Evolutionary conservation across 2,329 filamentous ascomycete genomes (phyloP), one percentile per base, ranked within the genome.

Genomic region (Sclerotinia subarctica): DNA sequence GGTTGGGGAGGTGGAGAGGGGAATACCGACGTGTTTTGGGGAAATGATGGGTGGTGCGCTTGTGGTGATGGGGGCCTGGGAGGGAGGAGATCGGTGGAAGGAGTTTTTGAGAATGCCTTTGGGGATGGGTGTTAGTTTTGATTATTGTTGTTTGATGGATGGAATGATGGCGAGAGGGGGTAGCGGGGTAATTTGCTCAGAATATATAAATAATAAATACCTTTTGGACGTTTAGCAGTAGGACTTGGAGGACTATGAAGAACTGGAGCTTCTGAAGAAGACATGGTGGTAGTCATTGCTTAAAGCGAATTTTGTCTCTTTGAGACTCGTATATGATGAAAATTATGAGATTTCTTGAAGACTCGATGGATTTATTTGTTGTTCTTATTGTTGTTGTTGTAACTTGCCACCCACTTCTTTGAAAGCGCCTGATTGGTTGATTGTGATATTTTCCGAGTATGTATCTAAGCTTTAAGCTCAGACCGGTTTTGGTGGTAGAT

Each of bases 31-130:
- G 10, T 69, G 72, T 24, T 71, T 42, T 59, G 71, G 72, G 1
- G 72, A 70, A 5, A 68, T 52, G 17, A 69, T 64, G 70, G 74
- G 77, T 75, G 75, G 85, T 73, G 78, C 86, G 73, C 79, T 84
- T 70, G 78, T 80, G 59, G 78, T 73, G 65, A 76, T 73, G 26
- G 78, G 78, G 26, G 79, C 77, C 71, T 78, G 79, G 21, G 81
- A 78, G 29, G 80, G 76, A 44, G 84, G 83, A 26, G 88, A 85
- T 42, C 87, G 86, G 69, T 85, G 89, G 70, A 85, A 92, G 60
- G 91, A 90, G 82, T 97, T 97, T 82, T 98, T 98, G 74, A 98
- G 87, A 75, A 98, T 98, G 73, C 94, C 94, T 97, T 73, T 24
- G 5, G 13, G 46, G 56, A 64, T 59, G 13, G 6, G 1, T 19